Percentiles rank a stretch among this genome's conserved stretches.
Conservation (phyloP, 164 flowering plant genomes). For the Macadamia integrifolia region DNA sequence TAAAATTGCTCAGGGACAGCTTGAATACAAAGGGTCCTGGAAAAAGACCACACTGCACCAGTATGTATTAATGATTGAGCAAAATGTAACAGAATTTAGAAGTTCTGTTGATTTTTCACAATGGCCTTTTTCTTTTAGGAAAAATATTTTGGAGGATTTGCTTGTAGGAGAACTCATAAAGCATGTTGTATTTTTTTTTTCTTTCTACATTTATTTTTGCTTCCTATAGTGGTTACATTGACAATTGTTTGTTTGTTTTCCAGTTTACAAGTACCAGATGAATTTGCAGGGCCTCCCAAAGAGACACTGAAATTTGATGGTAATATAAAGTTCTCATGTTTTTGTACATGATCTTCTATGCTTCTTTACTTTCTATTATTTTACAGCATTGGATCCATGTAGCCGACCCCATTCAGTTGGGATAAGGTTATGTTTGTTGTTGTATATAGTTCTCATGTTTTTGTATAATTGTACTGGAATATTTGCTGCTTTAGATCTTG, state of each 20-base stretch:
- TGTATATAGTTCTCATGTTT: too few relatives aligned
- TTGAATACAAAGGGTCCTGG: conserved; percentile 87
- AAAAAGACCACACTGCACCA: conserved; percentile 59
- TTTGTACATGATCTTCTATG: neutral
- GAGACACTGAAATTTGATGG: conserved; percentile 66
- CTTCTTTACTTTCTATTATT: too few relatives aligned
- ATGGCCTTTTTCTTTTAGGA: neutral
- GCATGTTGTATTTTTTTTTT: neutral
- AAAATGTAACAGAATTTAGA: neutral
- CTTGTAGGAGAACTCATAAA: neutral
- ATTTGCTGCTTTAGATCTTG: neutral
- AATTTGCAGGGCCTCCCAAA: conserved; percentile 21
- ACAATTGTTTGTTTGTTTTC: conserved; percentile 2
- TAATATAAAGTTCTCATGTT: conserved; percentile 20
- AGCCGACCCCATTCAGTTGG: too few relatives aligned
- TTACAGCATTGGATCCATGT: too few relatives aligned
- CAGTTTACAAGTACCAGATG: conserved; percentile 39
- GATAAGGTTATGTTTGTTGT: too few relatives aligned
- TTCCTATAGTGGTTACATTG: neutral
- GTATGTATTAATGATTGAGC: conserved; percentile 33
- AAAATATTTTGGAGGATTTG: neutral
- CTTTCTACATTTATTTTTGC: neutral
- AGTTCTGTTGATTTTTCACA: neutral
- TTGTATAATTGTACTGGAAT: neutral
- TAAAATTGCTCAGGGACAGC: conserved; percentile 31